Evolutionary conservation across 2,329 filamentous ascomycete species (phyloP).

Genomic region (Ophiocordyceps camponoti-saundersi): DNA sequence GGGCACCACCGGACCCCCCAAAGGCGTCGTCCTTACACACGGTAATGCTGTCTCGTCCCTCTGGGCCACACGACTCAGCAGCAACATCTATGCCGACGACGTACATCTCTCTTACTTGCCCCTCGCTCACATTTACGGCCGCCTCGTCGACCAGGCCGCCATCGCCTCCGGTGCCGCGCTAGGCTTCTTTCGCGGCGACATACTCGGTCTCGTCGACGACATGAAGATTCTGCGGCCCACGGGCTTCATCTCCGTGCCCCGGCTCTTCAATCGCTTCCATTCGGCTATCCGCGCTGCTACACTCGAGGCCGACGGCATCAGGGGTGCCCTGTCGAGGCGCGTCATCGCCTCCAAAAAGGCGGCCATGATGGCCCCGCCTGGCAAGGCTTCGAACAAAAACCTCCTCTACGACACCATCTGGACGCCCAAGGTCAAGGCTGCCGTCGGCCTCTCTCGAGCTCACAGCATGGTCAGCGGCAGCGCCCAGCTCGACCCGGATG

Average conservation of each 20-base stretch:
- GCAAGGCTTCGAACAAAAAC: slow-evolving; percentile 64
- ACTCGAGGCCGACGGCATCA: slow-evolving; percentile 61
- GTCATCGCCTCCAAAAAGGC: slow-evolving; percentile 68
- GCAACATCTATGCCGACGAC: slow-evolving; percentile 34
- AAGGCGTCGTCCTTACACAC: slow-evolving; percentile 74
- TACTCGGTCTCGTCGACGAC: slow-evolving; percentile 74
- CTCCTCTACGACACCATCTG: slow-evolving; percentile 74
- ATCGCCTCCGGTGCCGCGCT: slow-evolving; percentile 58
- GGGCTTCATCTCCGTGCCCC: slow-evolving; percentile 72
- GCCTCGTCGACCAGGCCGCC: slow-evolving; percentile 61
- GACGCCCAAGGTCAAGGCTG: slow-evolving; percentile 73
- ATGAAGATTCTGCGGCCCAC: slow-evolving; percentile 75
- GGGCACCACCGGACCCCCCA: slow-evolving; percentile 67
- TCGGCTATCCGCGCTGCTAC: slow-evolving; percentile 67
- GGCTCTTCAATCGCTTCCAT: slow-evolving; percentile 82
- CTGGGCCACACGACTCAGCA: slow-evolving; percentile 39
- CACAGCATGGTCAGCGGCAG: slow-evolving; percentile 71
- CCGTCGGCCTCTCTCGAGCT: slow-evolving; percentile 61
- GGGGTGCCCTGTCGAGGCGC: slow-evolving; percentile 64
- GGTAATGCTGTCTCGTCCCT: slow-evolving; percentile 61
- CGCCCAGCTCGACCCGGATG: slow-evolving; percentile 72
- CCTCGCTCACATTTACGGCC: slow-evolving; percentile 84
- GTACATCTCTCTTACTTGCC: slow-evolving; percentile 75
- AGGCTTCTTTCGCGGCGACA: slow-evolving; percentile 90
- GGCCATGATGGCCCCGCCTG: slow-evolving; percentile 52